A percentile compares a stretch with the other conserved stretches of the same genome.
phyloP scores from a whole-genome alignment of 2,329 filamentous ascomycete species.

The Fusarium secorum region DNA sequence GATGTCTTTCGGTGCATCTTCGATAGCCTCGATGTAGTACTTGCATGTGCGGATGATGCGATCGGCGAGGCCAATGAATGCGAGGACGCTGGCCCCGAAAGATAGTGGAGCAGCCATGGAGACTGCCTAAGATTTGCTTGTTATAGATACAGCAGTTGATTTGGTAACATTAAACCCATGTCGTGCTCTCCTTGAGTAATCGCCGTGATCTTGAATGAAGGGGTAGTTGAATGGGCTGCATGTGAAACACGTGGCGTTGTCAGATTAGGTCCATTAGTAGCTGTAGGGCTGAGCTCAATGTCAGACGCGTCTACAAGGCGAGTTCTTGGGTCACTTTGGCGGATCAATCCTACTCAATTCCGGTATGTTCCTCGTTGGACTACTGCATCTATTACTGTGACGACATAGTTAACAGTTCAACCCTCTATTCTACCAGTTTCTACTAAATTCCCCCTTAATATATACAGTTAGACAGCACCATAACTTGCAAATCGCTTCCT shows the following conservation, averaged over 20 bases:
- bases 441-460: too few species aligned
- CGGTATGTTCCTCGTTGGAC: too few species aligned
- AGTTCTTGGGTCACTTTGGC: too few species aligned
- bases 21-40: neutral
- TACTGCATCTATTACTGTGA: too few species aligned
- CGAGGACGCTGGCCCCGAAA: neutral
- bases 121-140: neutral
- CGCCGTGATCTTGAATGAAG: neutral
- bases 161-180: fast-evolving
- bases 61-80: neutral
- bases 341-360: too few species aligned
- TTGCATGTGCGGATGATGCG: neutral
- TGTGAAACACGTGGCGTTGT: neutral
- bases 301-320: neutral
- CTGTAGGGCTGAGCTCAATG: fast-evolving
- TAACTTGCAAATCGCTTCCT: too few species aligned
- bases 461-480: too few species aligned
- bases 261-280: neutral
- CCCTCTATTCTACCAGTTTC: too few species aligned
- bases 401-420: too few species aligned
- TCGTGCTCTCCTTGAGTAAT: fast-evolving
- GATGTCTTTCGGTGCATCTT: neutral
- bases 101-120: neutral
- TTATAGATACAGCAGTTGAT: neutral
- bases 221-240: neutral